Percentiles rank a stretch among this genome's conserved stretches.
phyloP scores from a whole-genome alignment of 768 basidiomycete species.

The Tylopilus sp. region DNA sequence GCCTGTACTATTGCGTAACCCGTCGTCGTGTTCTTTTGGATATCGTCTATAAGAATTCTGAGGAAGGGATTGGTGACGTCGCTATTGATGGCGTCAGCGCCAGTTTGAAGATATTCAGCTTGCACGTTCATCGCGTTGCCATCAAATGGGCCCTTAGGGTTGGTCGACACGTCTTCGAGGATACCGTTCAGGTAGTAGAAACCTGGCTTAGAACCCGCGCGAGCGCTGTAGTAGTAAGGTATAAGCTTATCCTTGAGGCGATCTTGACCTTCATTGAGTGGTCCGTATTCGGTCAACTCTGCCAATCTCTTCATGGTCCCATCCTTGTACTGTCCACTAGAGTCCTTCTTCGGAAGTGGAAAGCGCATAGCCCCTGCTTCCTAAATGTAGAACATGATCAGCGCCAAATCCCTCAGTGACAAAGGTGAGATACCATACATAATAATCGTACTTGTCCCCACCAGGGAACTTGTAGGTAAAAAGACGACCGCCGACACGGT shows the following conservation, averaged over 20 bases:
- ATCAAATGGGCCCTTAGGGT: conserved; percentile 1
- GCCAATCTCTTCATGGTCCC: conserved; percentile 30
- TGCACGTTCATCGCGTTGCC: conserved; percentile 7
- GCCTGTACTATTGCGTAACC: conserved; percentile 28
- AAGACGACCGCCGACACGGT: conserved; percentile 36
- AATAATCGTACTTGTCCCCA: neutral
- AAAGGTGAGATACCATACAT: neutral
- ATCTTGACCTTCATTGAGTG: neutral
- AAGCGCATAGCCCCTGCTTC: neutral
- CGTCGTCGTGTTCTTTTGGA: conserved; percentile 6
- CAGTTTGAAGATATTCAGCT: conserved; percentile 10
- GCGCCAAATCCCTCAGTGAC: neutral
- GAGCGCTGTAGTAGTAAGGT: conserved; percentile 15
- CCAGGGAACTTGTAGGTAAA: neutral
- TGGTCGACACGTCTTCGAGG: conserved; percentile 2
- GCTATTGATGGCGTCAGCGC: conserved; percentile 15
- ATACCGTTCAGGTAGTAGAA: conserved; percentile 9
- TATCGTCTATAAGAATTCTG: conserved; percentile 17
- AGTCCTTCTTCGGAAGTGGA: conserved; percentile 8
- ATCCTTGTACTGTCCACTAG: conserved; percentile 16
- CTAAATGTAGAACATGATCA: neutral
- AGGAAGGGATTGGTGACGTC: conserved; percentile 23
- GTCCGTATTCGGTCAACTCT: conserved; percentile 27
- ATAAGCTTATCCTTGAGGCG: conserved; percentile 18
- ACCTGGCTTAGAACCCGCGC: conserved; percentile 9